A percentile compares a stretch with the other conserved stretches of the same genome.
These are phyloP conservation scores for Coniosporium tulheliwenetii DNA, from an alignment of 2,329 filamentous ascomycete species.

Conservation along the genomic window DNA sequence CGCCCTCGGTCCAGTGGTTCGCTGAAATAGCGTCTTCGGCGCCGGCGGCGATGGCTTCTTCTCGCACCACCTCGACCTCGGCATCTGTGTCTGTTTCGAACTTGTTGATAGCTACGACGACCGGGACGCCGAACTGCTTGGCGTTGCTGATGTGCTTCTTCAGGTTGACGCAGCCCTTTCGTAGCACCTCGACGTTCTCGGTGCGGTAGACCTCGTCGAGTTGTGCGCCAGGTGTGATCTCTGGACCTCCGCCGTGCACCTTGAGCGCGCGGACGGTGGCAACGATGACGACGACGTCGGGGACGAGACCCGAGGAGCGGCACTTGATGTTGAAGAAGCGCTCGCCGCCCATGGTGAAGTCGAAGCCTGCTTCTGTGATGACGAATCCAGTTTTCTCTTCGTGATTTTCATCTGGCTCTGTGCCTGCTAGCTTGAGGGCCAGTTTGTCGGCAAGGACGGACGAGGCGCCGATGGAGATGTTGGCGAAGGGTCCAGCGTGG, in stretches of 20 bases:
- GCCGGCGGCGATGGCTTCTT: conserved; percentile 81
- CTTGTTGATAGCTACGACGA: conserved; percentile 94
- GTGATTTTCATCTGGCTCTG: conserved; percentile 79
- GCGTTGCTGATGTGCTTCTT: conserved; percentile 93
- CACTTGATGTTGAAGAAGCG: conserved; percentile 99
- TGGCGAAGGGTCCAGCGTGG: conserved; percentile 93
- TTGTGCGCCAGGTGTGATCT: conserved; percentile 72
- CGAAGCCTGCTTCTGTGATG: conserved; percentile 92
- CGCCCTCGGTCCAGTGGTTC: conserved; percentile 95
- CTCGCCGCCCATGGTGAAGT: conserved; percentile 99
- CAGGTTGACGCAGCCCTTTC: conserved; percentile 81
- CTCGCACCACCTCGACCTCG: conserved; percentile 75
- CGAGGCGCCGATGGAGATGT: conserved; percentile 94
- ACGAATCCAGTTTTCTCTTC: conserved; percentile 77
- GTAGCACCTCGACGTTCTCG: conserved; percentile 85
- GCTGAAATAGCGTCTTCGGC: conserved; percentile 87
- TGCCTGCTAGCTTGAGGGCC: conserved; percentile 88
- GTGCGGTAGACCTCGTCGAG: conserved; percentile 81
- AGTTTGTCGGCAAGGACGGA: conserved; percentile 91
- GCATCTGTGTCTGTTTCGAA: conserved; percentile 89
- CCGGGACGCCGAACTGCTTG: conserved; percentile 74
- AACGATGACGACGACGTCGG: conserved; percentile 88
- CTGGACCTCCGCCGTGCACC: conserved; percentile 91
- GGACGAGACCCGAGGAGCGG: conserved; percentile 78
- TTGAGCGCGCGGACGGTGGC: conserved; percentile 92